Conservation (phyloP, 805 yeast genomes). For the Isabelozyma rhagii region DNA sequence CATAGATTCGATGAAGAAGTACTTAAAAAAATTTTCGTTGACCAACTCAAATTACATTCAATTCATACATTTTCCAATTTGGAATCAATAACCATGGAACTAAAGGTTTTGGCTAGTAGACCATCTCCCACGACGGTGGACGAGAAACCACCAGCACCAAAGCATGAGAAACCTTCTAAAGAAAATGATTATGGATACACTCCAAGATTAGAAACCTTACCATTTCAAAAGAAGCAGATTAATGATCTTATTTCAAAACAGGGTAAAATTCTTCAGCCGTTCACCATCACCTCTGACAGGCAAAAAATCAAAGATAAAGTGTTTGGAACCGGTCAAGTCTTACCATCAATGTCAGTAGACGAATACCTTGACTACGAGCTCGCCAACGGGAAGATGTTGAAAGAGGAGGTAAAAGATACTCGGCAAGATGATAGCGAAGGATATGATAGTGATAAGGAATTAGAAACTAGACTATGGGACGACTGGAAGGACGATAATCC, state of each 20-base stretch:
- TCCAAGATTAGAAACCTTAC: constrained; percentile 55
- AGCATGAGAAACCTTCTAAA: constrained; percentile 3
- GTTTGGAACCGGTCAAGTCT: constrained; percentile 84
- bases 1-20: constrained; percentile 60
- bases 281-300: constrained; percentile 60
- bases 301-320: constrained; percentile 63
- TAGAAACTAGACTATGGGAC: constrained; percentile 86
- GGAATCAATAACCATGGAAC: constrained; percentile 62
- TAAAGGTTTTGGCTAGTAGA: constrained; percentile 54
- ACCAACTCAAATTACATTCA: constrained; percentile 51
- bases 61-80: constrained; percentile 53
- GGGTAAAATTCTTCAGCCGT: constrained; percentile 83
- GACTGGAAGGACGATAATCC: constrained; percentile 84
- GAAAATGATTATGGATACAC: constrained; percentile 50
- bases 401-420: constrained; percentile 39
- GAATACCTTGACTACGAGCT: constrained; percentile 85
- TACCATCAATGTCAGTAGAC: constrained; percentile 94
- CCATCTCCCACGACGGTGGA: constrained; percentile 14
- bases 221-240: constrained; percentile 16
- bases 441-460: constrained; percentile 66
- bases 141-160: constrained; percentile 3
- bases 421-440: constrained; percentile 48
- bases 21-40: constrained; percentile 52
- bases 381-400: constrained; percentile 76
- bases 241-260: constrained; percentile 52